Evolutionary conservation across 352 stramenopile genomes (phyloP).

Genomic region (Pythium guiyangense): DNA sequence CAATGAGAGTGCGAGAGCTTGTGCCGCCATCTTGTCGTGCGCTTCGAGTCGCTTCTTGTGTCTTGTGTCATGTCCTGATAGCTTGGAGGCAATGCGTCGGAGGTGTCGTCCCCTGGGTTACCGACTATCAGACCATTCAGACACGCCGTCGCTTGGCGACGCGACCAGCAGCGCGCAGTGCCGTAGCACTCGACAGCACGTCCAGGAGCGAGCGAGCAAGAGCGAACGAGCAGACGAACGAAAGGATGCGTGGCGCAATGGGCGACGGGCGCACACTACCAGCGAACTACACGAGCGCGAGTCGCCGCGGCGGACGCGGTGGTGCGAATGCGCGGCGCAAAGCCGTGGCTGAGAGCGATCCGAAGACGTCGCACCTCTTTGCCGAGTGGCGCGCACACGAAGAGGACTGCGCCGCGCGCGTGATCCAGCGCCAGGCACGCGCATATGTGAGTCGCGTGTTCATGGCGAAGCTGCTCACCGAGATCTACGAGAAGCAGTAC

Average conservation of each 20-base stretch:
- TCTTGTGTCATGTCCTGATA: too few species aligned
- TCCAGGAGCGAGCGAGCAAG: not conserved
- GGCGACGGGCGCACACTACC: too few species aligned
- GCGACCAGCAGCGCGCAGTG: too few species aligned
- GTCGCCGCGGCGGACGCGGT: conserved; percentile 20
- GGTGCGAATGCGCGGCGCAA: conserved; percentile 17
- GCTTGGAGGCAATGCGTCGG: too few species aligned
- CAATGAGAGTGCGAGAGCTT: too few species aligned
- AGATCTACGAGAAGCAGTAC: conserved; percentile 57
- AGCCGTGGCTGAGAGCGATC: conserved; percentile 16
- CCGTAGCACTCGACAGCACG: too few species aligned
- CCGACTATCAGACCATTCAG: too few species aligned
- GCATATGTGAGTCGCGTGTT: conserved; percentile 33
- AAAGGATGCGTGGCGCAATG: conserved; percentile 3
- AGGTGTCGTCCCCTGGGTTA: too few species aligned
- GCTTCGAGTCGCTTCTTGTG: too few species aligned
- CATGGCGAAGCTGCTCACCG: conserved; percentile 30
- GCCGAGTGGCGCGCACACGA: conserved; percentile 56
- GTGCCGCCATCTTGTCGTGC: too few species aligned
- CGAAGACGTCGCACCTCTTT: conserved; percentile 37
- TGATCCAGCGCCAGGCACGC: conserved; percentile 40
- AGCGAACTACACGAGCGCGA: conserved; percentile 7
- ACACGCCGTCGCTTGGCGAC: too few species aligned
- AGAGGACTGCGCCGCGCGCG: conserved; percentile 38
- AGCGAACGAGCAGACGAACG: too few species aligned